Evolutionary conservation across 1,139 yeast genomes (phyloP), one percentile per base, ranked within the genome.

Genomic region (Debaryomyces sp.): DNA sequence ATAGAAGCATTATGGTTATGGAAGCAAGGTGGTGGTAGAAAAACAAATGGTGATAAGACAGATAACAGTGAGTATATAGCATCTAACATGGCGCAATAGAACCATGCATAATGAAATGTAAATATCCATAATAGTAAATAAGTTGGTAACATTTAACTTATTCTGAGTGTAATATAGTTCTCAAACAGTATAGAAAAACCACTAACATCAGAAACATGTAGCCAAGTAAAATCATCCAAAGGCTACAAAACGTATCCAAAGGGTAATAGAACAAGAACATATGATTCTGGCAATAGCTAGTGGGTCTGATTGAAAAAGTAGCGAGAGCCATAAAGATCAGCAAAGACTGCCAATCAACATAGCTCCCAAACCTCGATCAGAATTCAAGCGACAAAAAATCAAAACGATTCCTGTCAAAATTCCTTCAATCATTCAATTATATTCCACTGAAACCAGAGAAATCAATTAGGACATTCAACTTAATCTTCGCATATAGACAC

Each of bases 1-100:
- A 78, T 89, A 21, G 99, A 94, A 56, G 97, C 98, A 0, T 75
- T 94, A 39, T 94, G 98, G 97, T 73, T 92, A 46, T 90, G 96
- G 94, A 85, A 79, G 58, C 81, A 85, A 60, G 91, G 89, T n/a
- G 89, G 89, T 4, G 91, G 91, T 2, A 70, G 64, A 45, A 30
- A 21, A 13, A 35, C 36, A 36, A 40, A 10, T 5, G 21, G 35
- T 7, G 35, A 32, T 10, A 10, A 12, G 13, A n/a, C 15, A 35
- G 38, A 35, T n/a, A 21, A 45, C 13, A 43, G 45, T n/a, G 36
- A 34, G 22, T 29, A 39, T 24, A 27, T 41, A 26, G 34, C 35
- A 30, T 30, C 43, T 10, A 30, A 18, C 10, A 30, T 30, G 17
- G 21, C 27, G 6, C 10, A 29, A 39, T 26, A 18, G 10, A 37